Percentiles rank a stretch among this genome's conserved stretches.
phyloP scores from a whole-genome alignment of 2,329 filamentous ascomycete species.

The Nemania sp. region DNA sequence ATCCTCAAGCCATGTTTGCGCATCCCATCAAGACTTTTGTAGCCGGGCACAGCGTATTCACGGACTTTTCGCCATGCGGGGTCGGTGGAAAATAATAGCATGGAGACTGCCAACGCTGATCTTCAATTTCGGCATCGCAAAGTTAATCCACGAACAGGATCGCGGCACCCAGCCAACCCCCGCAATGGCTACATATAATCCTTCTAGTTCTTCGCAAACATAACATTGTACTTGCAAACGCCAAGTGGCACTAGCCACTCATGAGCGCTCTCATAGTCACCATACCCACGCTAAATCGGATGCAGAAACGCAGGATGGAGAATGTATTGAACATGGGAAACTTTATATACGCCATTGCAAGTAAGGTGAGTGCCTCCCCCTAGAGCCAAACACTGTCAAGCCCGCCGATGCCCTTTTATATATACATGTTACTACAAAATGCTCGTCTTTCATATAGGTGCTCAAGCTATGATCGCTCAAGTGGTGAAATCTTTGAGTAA shows the following conservation, averaged over 20 bases:
- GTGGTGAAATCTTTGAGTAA: constrained; percentile 26
- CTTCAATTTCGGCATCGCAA: not conserved
- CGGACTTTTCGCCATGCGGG: constrained; percentile 1
- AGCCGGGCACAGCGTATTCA: not conserved
- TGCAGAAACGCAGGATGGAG: too few species aligned
- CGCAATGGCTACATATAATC: not conserved
- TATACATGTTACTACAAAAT: not conserved
- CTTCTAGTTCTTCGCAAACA: not conserved
- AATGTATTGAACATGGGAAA: too few species aligned
- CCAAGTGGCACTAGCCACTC: not conserved
- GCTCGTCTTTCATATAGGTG: not conserved
- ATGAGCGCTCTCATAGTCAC: too few species aligned
- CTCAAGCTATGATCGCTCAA: not conserved
- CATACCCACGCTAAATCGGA: too few species aligned
- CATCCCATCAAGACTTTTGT: not conserved
- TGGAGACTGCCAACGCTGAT: not conserved
- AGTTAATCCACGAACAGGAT: constrained; percentile 23
- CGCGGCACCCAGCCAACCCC: not conserved
- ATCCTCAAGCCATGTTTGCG: too few species aligned
- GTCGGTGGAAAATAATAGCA: not conserved
- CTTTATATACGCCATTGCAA: too few species aligned
- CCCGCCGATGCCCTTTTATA: not conserved
- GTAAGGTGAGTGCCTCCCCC: too few species aligned
- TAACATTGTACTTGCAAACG: not conserved
- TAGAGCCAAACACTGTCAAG: too few species aligned